A percentile compares a stretch with the other conserved stretches of the same genome.
phyloP scores from a whole-genome alignment of 805 yeast species.

The Isabelozyma rhagii region DNA sequence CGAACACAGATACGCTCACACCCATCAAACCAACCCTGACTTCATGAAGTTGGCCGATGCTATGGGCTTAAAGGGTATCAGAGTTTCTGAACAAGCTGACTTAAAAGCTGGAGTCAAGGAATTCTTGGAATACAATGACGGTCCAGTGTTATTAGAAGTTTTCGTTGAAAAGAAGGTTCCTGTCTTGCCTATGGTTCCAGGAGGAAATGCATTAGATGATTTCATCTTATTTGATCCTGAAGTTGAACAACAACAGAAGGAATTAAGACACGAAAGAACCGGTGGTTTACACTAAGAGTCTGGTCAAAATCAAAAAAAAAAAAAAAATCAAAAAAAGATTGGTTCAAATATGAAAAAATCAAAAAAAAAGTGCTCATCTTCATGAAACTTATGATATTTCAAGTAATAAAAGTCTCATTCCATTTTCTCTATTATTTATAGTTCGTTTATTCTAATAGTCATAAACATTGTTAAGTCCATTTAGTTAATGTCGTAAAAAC shows the following conservation, averaged over 20 bases:
- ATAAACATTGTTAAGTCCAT: no score
- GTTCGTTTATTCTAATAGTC: background rate
- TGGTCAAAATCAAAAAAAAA: background rate
- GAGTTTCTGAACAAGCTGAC: constrained; percentile 67
- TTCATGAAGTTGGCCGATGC: constrained; percentile 91
- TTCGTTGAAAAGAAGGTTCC: constrained; percentile 90
- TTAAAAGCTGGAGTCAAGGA: constrained; percentile 46
- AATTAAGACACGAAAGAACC: constrained; percentile 69
- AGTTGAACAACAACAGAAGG: constrained; percentile 68
- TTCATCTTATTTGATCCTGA: constrained; percentile 84
- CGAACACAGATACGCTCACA: constrained; percentile 96
- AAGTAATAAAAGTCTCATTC: no score
- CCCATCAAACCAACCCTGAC: constrained; percentile 94
- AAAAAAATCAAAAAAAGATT: background rate
- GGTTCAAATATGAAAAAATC: background rate
- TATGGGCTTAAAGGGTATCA: constrained; percentile 85
- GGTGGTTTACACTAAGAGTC: constrained; percentile 55
- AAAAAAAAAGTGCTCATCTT: no score
- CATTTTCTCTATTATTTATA: background rate
- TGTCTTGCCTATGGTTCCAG: constrained; percentile 97
- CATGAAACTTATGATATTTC: no score
- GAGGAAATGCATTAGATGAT: constrained; percentile 91
- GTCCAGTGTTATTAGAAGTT: constrained; percentile 91
- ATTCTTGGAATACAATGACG: constrained; percentile 66
- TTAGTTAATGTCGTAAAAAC: no score